phyloP scores from a whole-genome alignment of 2,329 filamentous ascomycete genomes.

The Aspergillus transmontanensis region DNA sequence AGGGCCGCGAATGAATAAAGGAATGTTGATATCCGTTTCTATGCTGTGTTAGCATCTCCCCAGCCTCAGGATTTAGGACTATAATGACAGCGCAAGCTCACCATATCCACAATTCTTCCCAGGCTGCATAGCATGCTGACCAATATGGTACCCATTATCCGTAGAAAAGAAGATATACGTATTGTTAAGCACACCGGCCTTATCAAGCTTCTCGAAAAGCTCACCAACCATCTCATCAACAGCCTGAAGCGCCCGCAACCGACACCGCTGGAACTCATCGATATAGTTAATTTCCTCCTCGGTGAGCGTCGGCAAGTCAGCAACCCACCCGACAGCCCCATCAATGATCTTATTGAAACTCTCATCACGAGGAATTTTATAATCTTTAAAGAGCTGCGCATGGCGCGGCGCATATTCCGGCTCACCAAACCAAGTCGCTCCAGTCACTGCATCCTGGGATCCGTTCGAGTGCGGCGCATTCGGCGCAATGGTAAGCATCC shows the following conservation, averaged over 20 bases:
- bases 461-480: slow-evolving; percentile 64
- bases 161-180: slow-evolving; percentile 63
- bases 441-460: slow-evolving; percentile 16
- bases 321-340: slow-evolving; percentile 50
- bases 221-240: slow-evolving; percentile 57
- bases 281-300: slow-evolving; percentile 51
- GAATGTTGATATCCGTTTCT: slow-evolving; percentile 57
- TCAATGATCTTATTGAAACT: slow-evolving; percentile 63
- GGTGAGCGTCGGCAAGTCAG: slow-evolving; percentile 46
- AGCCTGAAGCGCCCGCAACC: slow-evolving; percentile 53
- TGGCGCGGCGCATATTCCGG: slow-evolving; percentile 55
- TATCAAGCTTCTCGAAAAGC: slow-evolving; percentile 45
- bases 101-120: slow-evolving; percentile 62
- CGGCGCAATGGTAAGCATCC: slow-evolving; percentile 67
- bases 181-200: slow-evolving; percentile 47
- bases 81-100: slow-evolving; percentile 27
- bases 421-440: slow-evolving; percentile 27
- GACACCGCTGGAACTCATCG: slow-evolving; percentile 53
- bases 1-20: slow-evolving; percentile 61
- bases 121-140: slow-evolving; percentile 59
- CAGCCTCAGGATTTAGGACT: too few species aligned
- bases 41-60: not conserved
- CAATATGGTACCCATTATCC: slow-evolving; percentile 62
- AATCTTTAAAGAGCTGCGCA: slow-evolving; percentile 60
- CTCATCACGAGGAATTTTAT: slow-evolving; percentile 59